Evolutionary conservation across 352 stramenopile species (phyloP), one percentile per base, ranked within the genome.

Genomic region (Phytophthora litchii): DNA sequence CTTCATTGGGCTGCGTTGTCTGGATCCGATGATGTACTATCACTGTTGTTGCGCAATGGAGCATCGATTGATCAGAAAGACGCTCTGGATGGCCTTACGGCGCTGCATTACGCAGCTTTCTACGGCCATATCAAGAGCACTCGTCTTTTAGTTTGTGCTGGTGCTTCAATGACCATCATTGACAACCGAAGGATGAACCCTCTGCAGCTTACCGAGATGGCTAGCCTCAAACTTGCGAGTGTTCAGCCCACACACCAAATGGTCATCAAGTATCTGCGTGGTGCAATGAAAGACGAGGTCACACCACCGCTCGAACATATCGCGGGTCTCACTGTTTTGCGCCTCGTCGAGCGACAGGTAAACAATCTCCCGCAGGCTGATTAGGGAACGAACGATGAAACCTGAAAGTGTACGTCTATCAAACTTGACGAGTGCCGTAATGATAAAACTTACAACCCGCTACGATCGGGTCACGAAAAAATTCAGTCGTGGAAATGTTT

Each of bases 191-290:
- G 80, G 50, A 66, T 92, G 51, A 91, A 86, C 35, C 70, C 84
- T 20, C 60, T 93, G 23, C 84, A 93, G 32, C 47, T 92, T 6
- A 78, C 78, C 0, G 84, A 93, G 45, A 91, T 90, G 72, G 84
- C 80, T 17, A 88, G 74, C 42, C 77, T 93, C 27, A 86, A 85
- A 52, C 56, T 90, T n/a, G 61, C 71, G 12, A 94, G 76, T 60
- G 81, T 90, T 34, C 80, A 91, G 54, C 84, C 84, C n/a, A 88
- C 80, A 16, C 84, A 94, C 42, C 82, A 91, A 40, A 89, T 94
- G 78, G 89, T 94, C 66, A 80, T 88, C 53, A 89, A 90, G 54
- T 91, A 88, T 49, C 51, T 94, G n/a, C 82, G 84, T 34, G 78
- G 83, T 20, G 70, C 80, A 25, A 94, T 94, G 84, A 88, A 89